Conservation (phyloP, 176 grass and related monocot species). For the Tuctoria greenei region DNA sequence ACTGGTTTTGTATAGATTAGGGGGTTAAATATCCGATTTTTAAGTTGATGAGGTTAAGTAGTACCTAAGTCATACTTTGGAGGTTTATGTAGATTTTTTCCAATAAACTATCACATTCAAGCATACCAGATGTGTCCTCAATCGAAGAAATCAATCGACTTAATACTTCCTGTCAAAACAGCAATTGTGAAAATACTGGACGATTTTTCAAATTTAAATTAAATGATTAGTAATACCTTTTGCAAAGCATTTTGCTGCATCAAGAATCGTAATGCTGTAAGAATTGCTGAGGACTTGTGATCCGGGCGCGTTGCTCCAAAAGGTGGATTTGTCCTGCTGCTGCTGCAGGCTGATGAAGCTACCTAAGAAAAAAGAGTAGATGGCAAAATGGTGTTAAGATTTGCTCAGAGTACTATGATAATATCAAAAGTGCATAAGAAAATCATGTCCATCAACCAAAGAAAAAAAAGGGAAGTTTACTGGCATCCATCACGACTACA, state of each 20-base stretch:
- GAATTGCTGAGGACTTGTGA: constrained; percentile 40
- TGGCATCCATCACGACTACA: no score
- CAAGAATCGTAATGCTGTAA: constrained; percentile 77
- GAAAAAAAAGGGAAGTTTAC: neutral
- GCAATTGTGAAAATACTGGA: constrained; percentile 23
- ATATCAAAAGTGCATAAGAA: constrained; percentile 10
- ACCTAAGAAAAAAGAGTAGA: constrained; percentile 46
- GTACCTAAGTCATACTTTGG: no score
- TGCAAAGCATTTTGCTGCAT: constrained; percentile 92
- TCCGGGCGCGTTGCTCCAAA: constrained; percentile 38
- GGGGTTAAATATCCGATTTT: no score
- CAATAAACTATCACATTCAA: constrained; percentile 20
- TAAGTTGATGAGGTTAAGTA: no score
- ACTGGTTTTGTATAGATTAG: no score
- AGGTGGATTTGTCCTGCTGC: constrained; percentile 40
- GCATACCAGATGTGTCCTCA: constrained; percentile 74
- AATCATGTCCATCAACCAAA: neutral
- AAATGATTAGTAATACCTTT: constrained; percentile 55
- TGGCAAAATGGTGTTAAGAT: constrained; percentile 30
- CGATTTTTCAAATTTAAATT: neutral
- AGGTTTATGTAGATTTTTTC: no score
- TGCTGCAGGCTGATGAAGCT: constrained; percentile 43
- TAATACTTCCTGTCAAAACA: constrained; percentile 74
- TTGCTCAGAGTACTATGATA: neutral
- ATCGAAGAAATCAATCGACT: constrained; percentile 78